Evolutionary conservation across 2,329 filamentous ascomycete genomes (phyloP), one percentile per base, ranked within the genome.

Genomic region (Microascus cirrosus): DNA sequence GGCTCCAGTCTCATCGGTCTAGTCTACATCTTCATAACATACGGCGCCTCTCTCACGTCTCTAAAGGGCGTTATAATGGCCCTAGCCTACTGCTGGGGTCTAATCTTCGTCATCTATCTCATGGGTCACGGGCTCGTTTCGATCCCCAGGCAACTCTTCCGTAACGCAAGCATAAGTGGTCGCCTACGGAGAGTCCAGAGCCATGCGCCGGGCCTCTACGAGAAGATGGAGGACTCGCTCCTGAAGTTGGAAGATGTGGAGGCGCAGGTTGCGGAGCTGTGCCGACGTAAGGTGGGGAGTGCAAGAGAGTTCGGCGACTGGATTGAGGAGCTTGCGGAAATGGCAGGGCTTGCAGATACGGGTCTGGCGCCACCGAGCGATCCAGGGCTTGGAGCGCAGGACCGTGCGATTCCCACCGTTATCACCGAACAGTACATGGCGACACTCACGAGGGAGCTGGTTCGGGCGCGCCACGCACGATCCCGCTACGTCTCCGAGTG

Each of bases 121-220:
- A 97, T 99, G 93, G 94, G 94, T 7, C 94, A 99, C 70, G 94
- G 94, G 8, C 78, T 99, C 28, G 94, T 99, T 35, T 88, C 92
- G 1, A 88, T 99, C 59, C 94, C 94, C 1, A 81, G 93, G 62
- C 83, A 82, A 42, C 76, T 99, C 18, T 87, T 94, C 65, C 84
- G 87, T 60, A 87, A 90, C 67, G 87, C 91, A 35, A 90, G 85
- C 67, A 83, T 92, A 53, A 88, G 85, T 62, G 83, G 83, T 54
- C 81, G 86, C 58, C 71, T 99, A 53, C 85, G 85, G 60, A 79
- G 87, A 39, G 76, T 96, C 39, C 91, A 97, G 68, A 77, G 78
- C 10, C 82, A 87, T 61, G 94, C 94, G 5, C 91, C 92, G 1
- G 86, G 82, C 64, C 74, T 92, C 3, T 87, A 96, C 68, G 94